Evolutionary conservation across 768 basidiomycete species (phyloP).

Genomic region (Auricularia heimuer): DNA sequence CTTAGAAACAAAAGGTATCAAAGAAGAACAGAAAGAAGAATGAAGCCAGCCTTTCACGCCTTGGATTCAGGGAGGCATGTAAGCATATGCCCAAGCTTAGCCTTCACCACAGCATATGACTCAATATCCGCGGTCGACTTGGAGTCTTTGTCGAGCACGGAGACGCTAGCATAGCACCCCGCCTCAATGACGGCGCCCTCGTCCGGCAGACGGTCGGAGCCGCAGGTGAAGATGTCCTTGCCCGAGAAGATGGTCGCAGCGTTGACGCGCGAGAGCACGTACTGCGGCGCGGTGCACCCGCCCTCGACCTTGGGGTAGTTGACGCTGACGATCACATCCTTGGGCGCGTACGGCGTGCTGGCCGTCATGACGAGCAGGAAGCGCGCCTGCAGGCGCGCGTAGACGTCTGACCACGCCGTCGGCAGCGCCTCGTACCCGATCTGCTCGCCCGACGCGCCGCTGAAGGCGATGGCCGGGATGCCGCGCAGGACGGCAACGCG

Average conservation of each 20-base stretch:
- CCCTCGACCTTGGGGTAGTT: constrained; percentile 34
- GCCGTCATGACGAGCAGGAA: not conserved
- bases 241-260: constrained; percentile 14
- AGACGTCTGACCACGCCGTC: constrained; percentile 14
- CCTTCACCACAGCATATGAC: constrained; percentile 27
- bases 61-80: not conserved
- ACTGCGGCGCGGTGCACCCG: constrained; percentile 31
- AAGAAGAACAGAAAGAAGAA: too few species aligned
- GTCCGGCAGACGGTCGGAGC: constrained; percentile 29
- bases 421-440: constrained; percentile 44
- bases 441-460: constrained; percentile 29
- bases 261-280: constrained; percentile 34
- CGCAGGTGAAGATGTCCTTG: constrained; percentile 37
- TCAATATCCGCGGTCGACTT: constrained; percentile 34
- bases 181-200: constrained; percentile 31
- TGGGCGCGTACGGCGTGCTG: constrained; percentile 27
- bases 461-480: constrained; percentile 42
- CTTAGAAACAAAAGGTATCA: too few species aligned
- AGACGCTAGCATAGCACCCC: constrained; percentile 39
- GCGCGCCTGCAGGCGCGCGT: constrained; percentile 21
- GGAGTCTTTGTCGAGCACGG: constrained; percentile 23
- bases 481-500: constrained; percentile 38
- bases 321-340: constrained; percentile 36
- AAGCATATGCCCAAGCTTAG: not conserved
- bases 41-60: not conserved